A percentile compares a stretch with the other conserved stretches of the same genome.
Conservation (phyloP, 2,329 filamentous ascomycete species). For the Xylariomycetidae sp. region DNA sequence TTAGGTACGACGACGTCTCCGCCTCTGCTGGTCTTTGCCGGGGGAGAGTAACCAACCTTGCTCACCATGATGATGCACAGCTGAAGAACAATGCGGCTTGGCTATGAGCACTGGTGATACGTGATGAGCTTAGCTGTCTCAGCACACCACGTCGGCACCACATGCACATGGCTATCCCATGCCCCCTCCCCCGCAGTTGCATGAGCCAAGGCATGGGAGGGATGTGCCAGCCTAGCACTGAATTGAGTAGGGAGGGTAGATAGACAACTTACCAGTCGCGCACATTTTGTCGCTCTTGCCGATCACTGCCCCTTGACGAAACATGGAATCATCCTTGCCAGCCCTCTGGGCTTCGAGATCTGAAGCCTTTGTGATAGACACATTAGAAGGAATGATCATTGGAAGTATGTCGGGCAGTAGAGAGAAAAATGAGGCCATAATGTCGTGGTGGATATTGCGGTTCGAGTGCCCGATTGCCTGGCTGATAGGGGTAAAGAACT, state of each 20-base stretch:
- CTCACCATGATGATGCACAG: constrained; percentile 65
- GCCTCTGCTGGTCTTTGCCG: no score
- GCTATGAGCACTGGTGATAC: constrained; percentile 62
- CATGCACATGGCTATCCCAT: no score
- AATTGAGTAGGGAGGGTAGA: constrained; percentile 2
- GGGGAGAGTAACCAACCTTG: constrained; percentile 46
- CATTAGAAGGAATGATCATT: constrained; percentile 53
- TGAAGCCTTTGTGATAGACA: constrained; percentile 49
- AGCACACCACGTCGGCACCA: no score
- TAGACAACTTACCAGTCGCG: constrained; percentile 50
- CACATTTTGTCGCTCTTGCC: constrained; percentile 62
- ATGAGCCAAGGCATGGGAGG: constrained; percentile 20
- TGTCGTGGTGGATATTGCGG: no score
- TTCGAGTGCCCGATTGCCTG: no score
- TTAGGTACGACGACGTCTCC: no score
- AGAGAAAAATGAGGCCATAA: constrained; percentile 49
- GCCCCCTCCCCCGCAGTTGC: no score
- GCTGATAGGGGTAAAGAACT: no score
- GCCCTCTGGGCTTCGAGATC: constrained; percentile 37
- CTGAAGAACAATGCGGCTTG: constrained; percentile 55
- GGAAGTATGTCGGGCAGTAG: constrained; percentile 54
- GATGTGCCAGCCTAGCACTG: no score
- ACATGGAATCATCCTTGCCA: constrained; percentile 25
- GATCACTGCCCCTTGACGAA: constrained; percentile 52
- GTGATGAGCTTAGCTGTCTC: no score